A percentile compares a stretch with the other conserved stretches of the same genome.
These are phyloP conservation scores for Alternaria consortialis DNA, from an alignment of 2,329 filamentous ascomycete species.

Conservation along the genomic window DNA sequence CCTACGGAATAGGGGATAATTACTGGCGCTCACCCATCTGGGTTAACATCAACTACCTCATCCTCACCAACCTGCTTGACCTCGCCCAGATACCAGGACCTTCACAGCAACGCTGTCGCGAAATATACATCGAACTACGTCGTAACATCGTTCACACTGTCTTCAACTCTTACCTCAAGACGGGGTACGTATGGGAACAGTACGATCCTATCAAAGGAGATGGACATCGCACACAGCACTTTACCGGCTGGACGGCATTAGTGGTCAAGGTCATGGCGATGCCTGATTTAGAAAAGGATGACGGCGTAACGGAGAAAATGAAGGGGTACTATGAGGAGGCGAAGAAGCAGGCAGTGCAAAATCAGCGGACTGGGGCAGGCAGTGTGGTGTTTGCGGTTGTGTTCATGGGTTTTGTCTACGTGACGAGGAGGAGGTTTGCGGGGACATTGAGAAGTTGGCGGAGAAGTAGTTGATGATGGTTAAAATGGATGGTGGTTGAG, in stretches of 20 bases:
- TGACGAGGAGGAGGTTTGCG: slow-evolving; percentile 36
- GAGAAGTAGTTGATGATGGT: slow-evolving; percentile 5
- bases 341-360: slow-evolving; percentile 29
- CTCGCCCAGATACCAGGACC: slow-evolving; percentile 64
- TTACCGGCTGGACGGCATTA: slow-evolving; percentile 98
- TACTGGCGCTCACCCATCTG: slow-evolving; percentile 96
- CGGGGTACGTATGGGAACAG: slow-evolving; percentile 98
- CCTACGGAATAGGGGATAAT: slow-evolving; percentile 89
- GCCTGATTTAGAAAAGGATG: slow-evolving; percentile 67
- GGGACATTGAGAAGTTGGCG: slow-evolving; percentile 35
- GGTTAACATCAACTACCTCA: slow-evolving; percentile 96
- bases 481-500: neutral
- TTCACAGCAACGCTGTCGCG: slow-evolving; percentile 68
- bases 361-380: slow-evolving; percentile 27
- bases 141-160: slow-evolving; percentile 87
- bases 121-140: slow-evolving; percentile 78
- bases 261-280: slow-evolving; percentile 97
- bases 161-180: slow-evolving; percentile 83
- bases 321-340: slow-evolving; percentile 33
- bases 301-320: slow-evolving; percentile 27
- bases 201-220: slow-evolving; percentile 92
- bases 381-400: slow-evolving; percentile 23
- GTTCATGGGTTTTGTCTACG: slow-evolving; percentile 31
- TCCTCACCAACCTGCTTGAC: slow-evolving; percentile 73
- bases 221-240: slow-evolving; percentile 96